Conservation (phyloP, 108 stramenopile genomes). For the Aurantiochytrium sp. region DNA sequence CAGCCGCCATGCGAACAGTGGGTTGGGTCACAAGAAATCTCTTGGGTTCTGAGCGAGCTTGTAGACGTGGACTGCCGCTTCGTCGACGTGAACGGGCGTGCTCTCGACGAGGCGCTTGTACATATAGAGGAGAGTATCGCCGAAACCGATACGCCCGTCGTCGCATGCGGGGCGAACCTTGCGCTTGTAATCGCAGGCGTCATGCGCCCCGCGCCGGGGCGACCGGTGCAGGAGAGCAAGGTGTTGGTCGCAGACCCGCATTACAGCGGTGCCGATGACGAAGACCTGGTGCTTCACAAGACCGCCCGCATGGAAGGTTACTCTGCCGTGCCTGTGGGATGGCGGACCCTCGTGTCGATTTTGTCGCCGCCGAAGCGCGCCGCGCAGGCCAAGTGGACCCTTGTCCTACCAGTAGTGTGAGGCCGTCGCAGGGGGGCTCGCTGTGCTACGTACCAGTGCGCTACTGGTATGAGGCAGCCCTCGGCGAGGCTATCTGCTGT, state of each 20-base stretch:
- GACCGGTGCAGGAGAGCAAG: background rate
- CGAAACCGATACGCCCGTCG: background rate
- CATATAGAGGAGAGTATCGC: background rate
- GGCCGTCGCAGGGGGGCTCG: background rate
- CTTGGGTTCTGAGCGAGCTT: background rate
- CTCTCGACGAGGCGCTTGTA: background rate
- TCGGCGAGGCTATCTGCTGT: no score
- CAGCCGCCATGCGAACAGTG: background rate
- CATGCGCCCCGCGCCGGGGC: background rate
- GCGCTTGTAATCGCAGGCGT: background rate
- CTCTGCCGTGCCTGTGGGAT: background rate
- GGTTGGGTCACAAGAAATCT: background rate
- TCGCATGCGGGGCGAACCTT: slow-evolving; percentile 6
- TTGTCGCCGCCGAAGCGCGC: background rate
- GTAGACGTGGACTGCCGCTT: background rate
- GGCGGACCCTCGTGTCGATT: background rate
- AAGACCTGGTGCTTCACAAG: background rate
- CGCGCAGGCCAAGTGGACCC: background rate
- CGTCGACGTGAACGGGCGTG: background rate
- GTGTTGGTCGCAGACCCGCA: background rate
- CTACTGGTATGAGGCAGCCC: no score
- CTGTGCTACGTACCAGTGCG: no score
- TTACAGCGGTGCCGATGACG: background rate
- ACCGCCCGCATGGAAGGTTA: background rate
- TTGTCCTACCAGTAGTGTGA: background rate